A percentile compares a stretch with the other conserved stretches of the same genome.
Evolutionary conservation across 2,329 filamentous ascomycete genomes (phyloP).

Genomic region (Colletotrichum lupini): DNA sequence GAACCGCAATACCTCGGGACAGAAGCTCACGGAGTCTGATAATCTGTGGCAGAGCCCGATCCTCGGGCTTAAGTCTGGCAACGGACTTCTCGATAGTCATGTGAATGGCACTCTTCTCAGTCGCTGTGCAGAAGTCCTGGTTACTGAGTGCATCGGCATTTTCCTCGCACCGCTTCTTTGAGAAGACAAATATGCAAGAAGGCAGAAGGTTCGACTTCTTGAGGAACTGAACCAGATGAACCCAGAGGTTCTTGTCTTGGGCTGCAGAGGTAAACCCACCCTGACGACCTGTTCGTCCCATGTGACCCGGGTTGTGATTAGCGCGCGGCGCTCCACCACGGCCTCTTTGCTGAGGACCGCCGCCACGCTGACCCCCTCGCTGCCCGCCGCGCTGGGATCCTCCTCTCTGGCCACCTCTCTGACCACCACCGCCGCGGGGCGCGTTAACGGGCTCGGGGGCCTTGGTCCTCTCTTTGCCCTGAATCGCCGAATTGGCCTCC

Average conservation of each 20-base stretch:
- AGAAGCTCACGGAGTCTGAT: slow-evolving; percentile 87
- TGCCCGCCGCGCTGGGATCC: slow-evolving; percentile 54
- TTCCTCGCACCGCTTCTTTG: slow-evolving; percentile 96
- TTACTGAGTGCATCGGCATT: slow-evolving; percentile 96
- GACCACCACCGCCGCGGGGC: slow-evolving; percentile 46
- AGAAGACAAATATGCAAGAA: slow-evolving; percentile 98
- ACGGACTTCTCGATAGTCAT: slow-evolving; percentile 98
- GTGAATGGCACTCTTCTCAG: slow-evolving; percentile 95
- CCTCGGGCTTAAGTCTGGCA: slow-evolving; percentile 89
- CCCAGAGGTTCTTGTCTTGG: slow-evolving; percentile 97
- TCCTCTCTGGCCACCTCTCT: slow-evolving; percentile 49
- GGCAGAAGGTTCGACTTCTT: slow-evolving; percentile 89
- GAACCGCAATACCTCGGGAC: slow-evolving; percentile 90
- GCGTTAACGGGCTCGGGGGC: slow-evolving; percentile 51
- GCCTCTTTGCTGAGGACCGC: slow-evolving; percentile 64
- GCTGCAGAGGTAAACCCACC: slow-evolving; percentile 89
- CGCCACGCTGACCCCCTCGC: slow-evolving; percentile 62
- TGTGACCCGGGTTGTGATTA: slow-evolving; percentile 79
- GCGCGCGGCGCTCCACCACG: slow-evolving; percentile 68
- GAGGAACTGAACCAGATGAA: slow-evolving; percentile 91
- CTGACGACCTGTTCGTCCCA: slow-evolving; percentile 86
- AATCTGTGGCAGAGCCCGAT: slow-evolving; percentile 91
- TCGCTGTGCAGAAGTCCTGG: slow-evolving; percentile 91
- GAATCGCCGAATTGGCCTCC: slow-evolving; percentile 84
- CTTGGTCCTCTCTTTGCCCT: slow-evolving; percentile 83